Evolutionary conservation across 1,139 yeast genomes (phyloP), one percentile per base, ranked within the genome.

Genomic region (Taiozyma sp.): DNA sequence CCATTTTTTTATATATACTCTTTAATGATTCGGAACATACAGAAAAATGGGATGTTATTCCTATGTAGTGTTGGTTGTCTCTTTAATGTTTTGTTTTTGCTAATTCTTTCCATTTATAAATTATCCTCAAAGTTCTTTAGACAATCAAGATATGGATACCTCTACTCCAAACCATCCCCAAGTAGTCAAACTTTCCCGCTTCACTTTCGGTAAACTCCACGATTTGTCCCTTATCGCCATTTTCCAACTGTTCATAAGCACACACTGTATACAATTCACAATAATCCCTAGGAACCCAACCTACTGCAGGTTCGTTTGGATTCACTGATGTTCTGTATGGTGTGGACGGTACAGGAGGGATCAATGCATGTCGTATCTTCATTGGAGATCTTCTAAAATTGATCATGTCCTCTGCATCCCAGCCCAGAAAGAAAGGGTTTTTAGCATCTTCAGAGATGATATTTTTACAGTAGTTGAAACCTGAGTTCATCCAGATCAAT

Each of bases 401-500:
- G 8, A 27, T 29, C 13, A 46, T 32, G 1, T 54, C 52, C 3
- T 41, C 44, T 3, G 6, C 1, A 2, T 45, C 4, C 57, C 54
- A 51, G 13, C 47, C 57, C 38, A 46, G 44, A 47, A 55, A 57
- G 44, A 58, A 52, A 5, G 62, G 62, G 44, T 58, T 54, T 0
- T 28, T 29, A 8, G n/a, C 9, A 28, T 54, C 54, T 32, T 36
- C 43, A 29, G 24, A 44, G 43, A 49, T 46, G 1, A 43, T 64
- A 49, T 78, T 77, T 62, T 84, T 84, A 66, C 91, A 84, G 51
- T 69, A 79, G 30, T 74, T 69, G 58, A 83, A 78, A 0, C 91
- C 91, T 2, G 90, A 83, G 59, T 84, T 84, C 49, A 84, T 75
- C 90, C 90, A 84, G 4, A 84, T 59, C 28, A 84, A 63, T 30